Evolutionary conservation across 2,329 filamentous ascomycete species (phyloP).

Genomic region (Penicillium expansum): DNA sequence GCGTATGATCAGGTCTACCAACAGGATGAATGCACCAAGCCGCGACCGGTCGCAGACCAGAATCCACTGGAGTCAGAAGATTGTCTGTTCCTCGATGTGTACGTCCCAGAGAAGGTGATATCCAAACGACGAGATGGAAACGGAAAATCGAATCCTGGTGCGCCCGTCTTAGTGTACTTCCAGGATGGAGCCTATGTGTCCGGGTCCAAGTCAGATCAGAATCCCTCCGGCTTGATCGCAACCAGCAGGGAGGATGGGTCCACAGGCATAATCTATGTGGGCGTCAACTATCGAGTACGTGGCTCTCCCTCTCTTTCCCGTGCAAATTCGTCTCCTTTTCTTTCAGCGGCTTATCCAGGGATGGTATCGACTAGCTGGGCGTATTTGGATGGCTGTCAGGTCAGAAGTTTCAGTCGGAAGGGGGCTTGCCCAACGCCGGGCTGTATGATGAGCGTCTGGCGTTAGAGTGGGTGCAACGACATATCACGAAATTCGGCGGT

Average conservation of each 20-base stretch:
- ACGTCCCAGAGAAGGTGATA: not conserved
- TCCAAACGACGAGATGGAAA: not conserved
- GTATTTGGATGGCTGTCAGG: not conserved
- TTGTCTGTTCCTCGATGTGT: not conserved
- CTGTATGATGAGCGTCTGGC: slow-evolving; percentile 11
- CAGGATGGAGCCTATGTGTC: not conserved
- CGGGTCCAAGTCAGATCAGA: not conserved
- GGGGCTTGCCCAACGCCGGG: slow-evolving; percentile 1
- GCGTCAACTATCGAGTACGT: not conserved
- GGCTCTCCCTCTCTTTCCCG: not conserved
- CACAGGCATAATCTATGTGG: not conserved
- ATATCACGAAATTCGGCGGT: slow-evolving; percentile 11
- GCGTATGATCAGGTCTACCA: not conserved
- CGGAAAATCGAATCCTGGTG: not conserved
- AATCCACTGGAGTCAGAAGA: not conserved
- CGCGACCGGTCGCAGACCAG: not conserved
- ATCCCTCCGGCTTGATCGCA: not conserved
- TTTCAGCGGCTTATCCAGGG: not conserved
- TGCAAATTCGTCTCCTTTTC: too few species aligned
- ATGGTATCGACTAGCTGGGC: not conserved
- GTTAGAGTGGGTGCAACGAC: slow-evolving; percentile 10
- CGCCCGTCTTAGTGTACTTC: not conserved
- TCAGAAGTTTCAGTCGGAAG: not conserved
- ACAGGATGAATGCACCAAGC: not conserved
- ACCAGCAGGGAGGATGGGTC: not conserved